Evolutionary conservation across 352 stramenopile species (phyloP).

Genomic region (Phytophthora quininea): DNA sequence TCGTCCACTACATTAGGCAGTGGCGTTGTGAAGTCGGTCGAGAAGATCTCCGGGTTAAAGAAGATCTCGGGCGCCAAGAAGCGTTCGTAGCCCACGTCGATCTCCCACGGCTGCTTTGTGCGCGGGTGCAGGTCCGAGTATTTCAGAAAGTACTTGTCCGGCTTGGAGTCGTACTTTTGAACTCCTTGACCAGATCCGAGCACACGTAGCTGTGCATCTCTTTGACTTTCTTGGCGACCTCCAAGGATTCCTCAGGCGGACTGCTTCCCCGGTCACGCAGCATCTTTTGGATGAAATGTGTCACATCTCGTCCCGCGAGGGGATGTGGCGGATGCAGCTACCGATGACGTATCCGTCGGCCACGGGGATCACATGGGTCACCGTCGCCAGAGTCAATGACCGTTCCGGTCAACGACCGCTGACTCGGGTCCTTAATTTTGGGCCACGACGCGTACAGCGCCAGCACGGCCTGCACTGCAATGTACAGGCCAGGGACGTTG

Average conservation of each 20-base stretch:
- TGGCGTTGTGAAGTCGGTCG: slow-evolving; percentile 91
- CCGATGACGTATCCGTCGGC: slow-evolving; percentile 96
- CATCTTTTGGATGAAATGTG: slow-evolving; percentile 94
- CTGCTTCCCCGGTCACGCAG: slow-evolving; percentile 91
- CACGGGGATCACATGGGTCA: slow-evolving; percentile 95
- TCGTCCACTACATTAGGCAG: slow-evolving; percentile 95
- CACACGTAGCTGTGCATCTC: slow-evolving; percentile 96
- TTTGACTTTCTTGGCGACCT: slow-evolving; percentile 93
- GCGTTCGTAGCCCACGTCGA: slow-evolving; percentile 93
- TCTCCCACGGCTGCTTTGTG: slow-evolving; percentile 86
- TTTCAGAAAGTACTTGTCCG: slow-evolving; percentile 91
- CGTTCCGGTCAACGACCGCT: slow-evolving; percentile 92
- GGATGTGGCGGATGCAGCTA: slow-evolving; percentile 95
- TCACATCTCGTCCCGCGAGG: slow-evolving; percentile 95
- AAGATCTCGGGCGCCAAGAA: slow-evolving; percentile 97
- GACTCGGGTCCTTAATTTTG: slow-evolving; percentile 83
- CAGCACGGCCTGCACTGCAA: slow-evolving; percentile 95
- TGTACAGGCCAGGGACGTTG: slow-evolving; percentile 95
- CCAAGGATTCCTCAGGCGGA: slow-evolving; percentile 93
- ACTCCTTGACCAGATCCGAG: slow-evolving; percentile 95
- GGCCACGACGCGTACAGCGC: slow-evolving; percentile 95
- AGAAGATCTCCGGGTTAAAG: slow-evolving; percentile 98
- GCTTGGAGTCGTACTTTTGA: slow-evolving; percentile 95
- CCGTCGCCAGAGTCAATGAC: slow-evolving; percentile 95
- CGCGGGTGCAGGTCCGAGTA: slow-evolving; percentile 82